Percentiles rank a stretch among this genome's conserved stretches.
These are phyloP conservation scores for Stereum hirsutum DNA, from an alignment of 1,284 basidiomycete species.

Conservation along the genomic window DNA sequence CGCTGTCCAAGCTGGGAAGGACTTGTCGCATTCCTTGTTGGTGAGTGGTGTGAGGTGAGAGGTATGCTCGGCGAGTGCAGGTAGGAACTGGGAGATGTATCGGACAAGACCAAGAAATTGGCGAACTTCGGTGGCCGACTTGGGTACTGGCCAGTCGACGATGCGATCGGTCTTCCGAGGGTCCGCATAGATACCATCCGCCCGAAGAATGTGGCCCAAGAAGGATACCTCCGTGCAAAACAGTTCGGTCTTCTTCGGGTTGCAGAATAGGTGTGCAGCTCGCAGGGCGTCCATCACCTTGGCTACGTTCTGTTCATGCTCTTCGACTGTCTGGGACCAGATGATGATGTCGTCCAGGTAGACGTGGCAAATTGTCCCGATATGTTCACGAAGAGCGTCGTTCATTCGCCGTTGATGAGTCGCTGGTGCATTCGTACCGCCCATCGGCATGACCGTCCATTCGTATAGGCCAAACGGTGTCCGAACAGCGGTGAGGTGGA, in stretches of 20 bases:
- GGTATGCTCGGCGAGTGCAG: conserved; percentile 21
- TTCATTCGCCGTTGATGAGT: conserved; percentile 26
- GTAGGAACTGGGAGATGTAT: conserved; percentile 25
- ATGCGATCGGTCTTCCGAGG: conserved; percentile 20
- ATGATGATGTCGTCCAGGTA: conserved; percentile 38
- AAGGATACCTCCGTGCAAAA: conserved; percentile 21
- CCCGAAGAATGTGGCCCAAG: conserved; percentile 26
- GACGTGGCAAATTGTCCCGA: conserved; percentile 29
- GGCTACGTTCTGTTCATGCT: conserved; percentile 24
- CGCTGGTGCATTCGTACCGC: conserved; percentile 24
- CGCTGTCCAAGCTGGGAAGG: conserved; percentile 21
- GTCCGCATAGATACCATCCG: conserved; percentile 22
- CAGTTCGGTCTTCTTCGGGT: conserved; percentile 21
- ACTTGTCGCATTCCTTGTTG: conserved; percentile 13
- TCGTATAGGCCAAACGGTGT: conserved; percentile 29
- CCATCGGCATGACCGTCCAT: conserved; percentile 34
- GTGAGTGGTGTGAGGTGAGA: conserved; percentile 22
- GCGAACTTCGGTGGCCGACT: conserved; percentile 17
- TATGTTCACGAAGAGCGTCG: conserved; percentile 17
- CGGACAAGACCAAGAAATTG: conserved; percentile 26
- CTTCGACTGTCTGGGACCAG: conserved; percentile 25
- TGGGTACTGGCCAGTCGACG: conserved; percentile 22
- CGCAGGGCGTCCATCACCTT: conserved; percentile 18
- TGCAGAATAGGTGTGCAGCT: conserved; percentile 14
- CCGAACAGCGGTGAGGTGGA: conserved; percentile 23